These are phyloP conservation scores for Trichoderma gamsii DNA, from an alignment of 495 filamentous ascomycete genomes.

Conservation along the genomic window DNA sequence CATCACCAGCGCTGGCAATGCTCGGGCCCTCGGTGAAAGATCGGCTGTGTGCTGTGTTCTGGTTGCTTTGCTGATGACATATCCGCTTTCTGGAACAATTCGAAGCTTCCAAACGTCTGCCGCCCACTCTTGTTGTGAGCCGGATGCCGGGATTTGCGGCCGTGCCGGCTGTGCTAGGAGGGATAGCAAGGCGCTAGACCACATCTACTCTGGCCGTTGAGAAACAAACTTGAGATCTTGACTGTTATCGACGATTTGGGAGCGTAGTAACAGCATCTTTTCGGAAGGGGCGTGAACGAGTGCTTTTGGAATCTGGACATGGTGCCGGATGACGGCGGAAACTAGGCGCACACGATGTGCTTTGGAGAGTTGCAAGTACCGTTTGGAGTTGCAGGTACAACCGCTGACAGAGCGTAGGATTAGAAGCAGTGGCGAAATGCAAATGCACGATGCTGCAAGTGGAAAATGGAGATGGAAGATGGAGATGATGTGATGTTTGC, in stretches of 20 bases:
- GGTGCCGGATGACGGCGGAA: no score
- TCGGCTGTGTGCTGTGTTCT: background rate
- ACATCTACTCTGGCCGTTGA: background rate
- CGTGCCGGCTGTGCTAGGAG: background rate
- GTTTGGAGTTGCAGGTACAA: no score
- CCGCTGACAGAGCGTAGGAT: no score
- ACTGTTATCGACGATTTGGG: no score
- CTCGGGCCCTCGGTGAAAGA: slow-evolving; percentile 3
- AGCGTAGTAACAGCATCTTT: no score
- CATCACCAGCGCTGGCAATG: background rate
- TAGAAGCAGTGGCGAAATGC: background rate
- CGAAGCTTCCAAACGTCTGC: background rate
- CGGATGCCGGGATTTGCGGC: slow-evolving; percentile 7
- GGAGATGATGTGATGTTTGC: background rate
- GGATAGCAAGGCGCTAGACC: background rate
- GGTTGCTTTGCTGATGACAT: background rate
- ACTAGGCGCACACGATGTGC: no score
- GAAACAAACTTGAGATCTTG: no score
- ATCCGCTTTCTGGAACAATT: background rate
- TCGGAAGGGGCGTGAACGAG: background rate
- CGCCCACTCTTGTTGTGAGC: background rate
- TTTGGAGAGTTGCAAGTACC: no score
- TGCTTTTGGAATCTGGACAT: no score
- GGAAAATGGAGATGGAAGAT: background rate
- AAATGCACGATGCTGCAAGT: background rate